phyloP scores from a whole-genome alignment of 2,329 filamentous ascomycete species.

The Juglanconis juglandina region DNA sequence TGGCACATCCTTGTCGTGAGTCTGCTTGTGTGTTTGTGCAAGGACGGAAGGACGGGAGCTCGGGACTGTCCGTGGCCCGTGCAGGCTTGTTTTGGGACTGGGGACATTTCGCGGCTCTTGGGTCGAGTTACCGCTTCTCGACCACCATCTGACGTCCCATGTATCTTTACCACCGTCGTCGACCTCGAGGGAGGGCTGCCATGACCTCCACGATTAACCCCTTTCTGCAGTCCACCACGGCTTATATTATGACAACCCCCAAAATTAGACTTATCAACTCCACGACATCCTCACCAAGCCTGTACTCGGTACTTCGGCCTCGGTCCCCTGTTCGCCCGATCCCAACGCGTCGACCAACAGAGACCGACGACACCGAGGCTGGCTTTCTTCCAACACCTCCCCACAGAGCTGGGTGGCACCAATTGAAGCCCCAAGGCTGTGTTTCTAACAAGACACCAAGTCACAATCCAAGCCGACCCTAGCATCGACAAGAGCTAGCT shows the following conservation, averaged over 20 bases:
- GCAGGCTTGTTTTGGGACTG: slow-evolving; percentile 15
- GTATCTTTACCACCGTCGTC: not conserved
- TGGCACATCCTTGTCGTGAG: not conserved
- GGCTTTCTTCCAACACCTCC: not conserved
- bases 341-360: slow-evolving; percentile 13
- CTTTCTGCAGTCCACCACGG: not conserved
- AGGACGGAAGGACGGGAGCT: slow-evolving; percentile 6
- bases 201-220: not conserved
- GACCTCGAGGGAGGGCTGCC: not conserved
- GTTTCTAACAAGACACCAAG: not conserved
- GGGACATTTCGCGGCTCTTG: slow-evolving; percentile 8
- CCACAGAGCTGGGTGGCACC: not conserved
- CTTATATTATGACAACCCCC: not conserved
- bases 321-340: slow-evolving; percentile 9
- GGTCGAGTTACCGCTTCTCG: slow-evolving; percentile 1
- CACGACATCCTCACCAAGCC: not conserved
- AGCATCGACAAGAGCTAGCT: not conserved
- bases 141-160: not conserved
- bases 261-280: not conserved
- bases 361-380: not conserved
- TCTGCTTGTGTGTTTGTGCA: no score
- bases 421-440: not conserved
- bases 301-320: slow-evolving; percentile 4
- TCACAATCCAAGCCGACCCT: not conserved
- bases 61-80: slow-evolving; percentile 13